phyloP scores from a whole-genome alignment of 306 rosid species.

The Vigna reflexopilosa region DNA sequence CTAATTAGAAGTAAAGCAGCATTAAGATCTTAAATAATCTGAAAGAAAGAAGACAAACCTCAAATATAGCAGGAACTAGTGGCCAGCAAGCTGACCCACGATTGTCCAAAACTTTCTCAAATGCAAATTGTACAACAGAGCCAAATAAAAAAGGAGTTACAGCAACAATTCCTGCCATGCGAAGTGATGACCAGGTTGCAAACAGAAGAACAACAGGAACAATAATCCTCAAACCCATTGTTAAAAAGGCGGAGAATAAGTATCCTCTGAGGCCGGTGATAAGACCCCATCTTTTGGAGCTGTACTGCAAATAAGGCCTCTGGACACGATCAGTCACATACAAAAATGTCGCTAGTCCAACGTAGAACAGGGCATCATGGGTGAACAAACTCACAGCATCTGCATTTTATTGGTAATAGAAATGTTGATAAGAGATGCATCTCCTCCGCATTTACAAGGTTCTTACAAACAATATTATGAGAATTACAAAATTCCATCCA shows the following conservation, averaged over 20 bases:
- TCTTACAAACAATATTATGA: constrained; percentile 16
- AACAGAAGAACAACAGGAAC: constrained; percentile 60
- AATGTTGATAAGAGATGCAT: constrained; percentile 27
- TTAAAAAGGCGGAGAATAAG: constrained; percentile 64
- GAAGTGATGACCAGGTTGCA: constrained; percentile 69
- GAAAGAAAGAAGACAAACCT: constrained; percentile 55
- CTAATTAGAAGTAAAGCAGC: constrained; percentile 15
- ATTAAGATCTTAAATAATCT: constrained; percentile 28
- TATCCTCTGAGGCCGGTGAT: constrained; percentile 94
- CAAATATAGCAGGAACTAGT: constrained; percentile 77
- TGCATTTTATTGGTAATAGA: constrained; percentile 52
- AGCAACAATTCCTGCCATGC: constrained; percentile 62
- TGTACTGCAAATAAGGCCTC: constrained; percentile 86
- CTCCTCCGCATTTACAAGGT: background rate
- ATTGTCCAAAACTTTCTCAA: constrained; percentile 59
- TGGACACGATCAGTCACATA: constrained; percentile 77
- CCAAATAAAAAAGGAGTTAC: constrained; percentile 70
- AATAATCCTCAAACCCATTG: constrained; percentile 72
- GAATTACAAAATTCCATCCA: background rate
- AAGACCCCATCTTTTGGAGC: constrained; percentile 93
- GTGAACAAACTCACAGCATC: constrained; percentile 65
- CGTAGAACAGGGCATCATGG: constrained; percentile 69
- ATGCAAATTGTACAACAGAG: constrained; percentile 65
- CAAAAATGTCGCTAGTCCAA: constrained; percentile 74
- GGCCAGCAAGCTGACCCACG: constrained; percentile 84